These are phyloP conservation scores for Cercospora brassicicola DNA, from an alignment of 2,329 filamentous ascomycete genomes.

Conservation along the genomic window DNA sequence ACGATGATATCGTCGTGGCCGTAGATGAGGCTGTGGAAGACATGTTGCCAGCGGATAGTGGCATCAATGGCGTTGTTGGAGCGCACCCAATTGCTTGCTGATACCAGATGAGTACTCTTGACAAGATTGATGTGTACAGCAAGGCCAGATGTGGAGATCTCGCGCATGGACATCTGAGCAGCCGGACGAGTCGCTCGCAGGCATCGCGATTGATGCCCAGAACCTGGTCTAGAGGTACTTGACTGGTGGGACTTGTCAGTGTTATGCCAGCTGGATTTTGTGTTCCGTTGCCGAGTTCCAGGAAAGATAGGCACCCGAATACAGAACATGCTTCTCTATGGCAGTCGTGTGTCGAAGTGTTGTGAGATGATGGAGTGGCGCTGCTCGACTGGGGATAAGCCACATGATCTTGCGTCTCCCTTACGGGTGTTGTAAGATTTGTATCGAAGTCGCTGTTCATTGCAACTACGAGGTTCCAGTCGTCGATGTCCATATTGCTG, in stretches of 20 bases:
- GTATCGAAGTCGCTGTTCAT: neutral
- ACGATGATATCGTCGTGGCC: neutral
- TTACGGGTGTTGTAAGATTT: neutral
- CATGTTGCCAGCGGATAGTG: neutral
- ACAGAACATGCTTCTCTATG: neutral
- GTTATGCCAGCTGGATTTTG: neutral
- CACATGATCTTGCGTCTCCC: neutral
- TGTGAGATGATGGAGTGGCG: neutral
- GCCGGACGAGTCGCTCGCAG: neutral
- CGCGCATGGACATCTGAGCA: neutral
- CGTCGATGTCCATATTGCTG: neutral
- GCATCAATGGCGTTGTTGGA: neutral
- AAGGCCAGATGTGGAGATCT: neutral
- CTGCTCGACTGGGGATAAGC: neutral
- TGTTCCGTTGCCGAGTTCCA: neutral
- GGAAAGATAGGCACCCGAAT: neutral
- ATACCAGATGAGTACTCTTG: neutral
- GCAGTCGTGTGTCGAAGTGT: neutral
- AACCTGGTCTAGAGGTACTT: neutral
- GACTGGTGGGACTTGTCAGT: neutral
- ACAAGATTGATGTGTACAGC: neutral
- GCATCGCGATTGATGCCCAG: conserved; percentile 1
- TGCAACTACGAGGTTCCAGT: neutral
- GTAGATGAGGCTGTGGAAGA: neutral
- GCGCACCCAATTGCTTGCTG: neutral